Evolutionary conservation across 2,329 filamentous ascomycete genomes (phyloP), one percentile per base, ranked within the genome.

Genomic region (Lecanosticta acicola): DNA sequence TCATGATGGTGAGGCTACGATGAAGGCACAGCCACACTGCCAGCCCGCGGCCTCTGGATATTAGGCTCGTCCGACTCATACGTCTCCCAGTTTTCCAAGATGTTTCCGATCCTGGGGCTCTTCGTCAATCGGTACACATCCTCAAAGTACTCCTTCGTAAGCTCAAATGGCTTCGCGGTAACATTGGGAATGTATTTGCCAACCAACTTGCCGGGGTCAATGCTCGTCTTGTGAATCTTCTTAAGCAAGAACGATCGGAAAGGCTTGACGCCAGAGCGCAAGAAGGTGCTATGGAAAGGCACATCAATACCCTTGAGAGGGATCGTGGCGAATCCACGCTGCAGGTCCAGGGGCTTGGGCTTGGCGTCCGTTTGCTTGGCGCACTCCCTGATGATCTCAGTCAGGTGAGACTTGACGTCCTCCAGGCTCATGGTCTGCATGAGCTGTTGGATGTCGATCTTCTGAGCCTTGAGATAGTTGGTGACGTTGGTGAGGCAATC

Each of bases 111-210:
- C 69, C 84, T 74, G 36, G 80, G 80, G 16, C 75, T 79, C 72
- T 94, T 96, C 44, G 93, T 98, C 66, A 98, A 72, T 61, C 82
- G 81, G 74, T 97, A 97, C 41, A 98, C 94, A 65, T 97, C 93
- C 78, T 98, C 91, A 71, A 98, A 98, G 74, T 98, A 98, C 74
- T 97, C 93, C 78, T 90, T 94, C 45, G 89, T 94, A 56, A 98
- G 76, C 68, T 89, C 88, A 67, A 98, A 98, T 13, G 93, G 93
- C 71, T 84, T 84, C 48, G 93, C 93, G 45, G 93, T 98, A 57
- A 98, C 94, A 71, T 98, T 98, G 59, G 93, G 93, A 57, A 98
- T 97, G 73, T 98, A 98, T 73, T 98, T 98, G 63, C 93, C 93
- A 58, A 98, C 79, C 63, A 98, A 74, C 78, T 97, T 97, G 67